A percentile compares a stretch with the other conserved stretches of the same genome.
phyloP scores from a whole-genome alignment of 306 rosid genomes.

The Sesbania bispinosa region DNA sequence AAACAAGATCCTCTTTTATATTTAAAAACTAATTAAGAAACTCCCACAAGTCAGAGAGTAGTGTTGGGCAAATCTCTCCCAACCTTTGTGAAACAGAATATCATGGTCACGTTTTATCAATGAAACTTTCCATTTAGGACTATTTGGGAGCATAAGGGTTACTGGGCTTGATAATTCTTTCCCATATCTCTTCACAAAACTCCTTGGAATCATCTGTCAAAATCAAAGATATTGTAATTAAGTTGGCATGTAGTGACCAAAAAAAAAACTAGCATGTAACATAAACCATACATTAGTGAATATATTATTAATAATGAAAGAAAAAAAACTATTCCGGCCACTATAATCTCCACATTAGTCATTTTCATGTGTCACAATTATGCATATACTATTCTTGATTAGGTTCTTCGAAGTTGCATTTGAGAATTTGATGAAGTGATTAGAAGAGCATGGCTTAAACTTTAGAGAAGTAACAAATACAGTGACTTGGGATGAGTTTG shows the following conservation, averaged over 20 bases:
- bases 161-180: neutral
- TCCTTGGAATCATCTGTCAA: conserved; percentile 20
- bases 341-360: too few species aligned
- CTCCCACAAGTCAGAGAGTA: neutral
- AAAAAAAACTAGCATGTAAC: neutral
- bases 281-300: too few species aligned
- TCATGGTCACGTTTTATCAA: neutral
- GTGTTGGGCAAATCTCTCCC: conserved; percentile 15
- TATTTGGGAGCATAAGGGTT: conserved; percentile 26
- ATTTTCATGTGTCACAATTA: too few species aligned
- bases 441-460: too few species aligned
- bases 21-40: conserved; percentile 11
- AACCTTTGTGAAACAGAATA: conserved; percentile 18
- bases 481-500: too few species aligned
- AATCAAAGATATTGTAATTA: neutral
- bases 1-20: neutral
- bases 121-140: conserved; percentile 16
- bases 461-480: too few species aligned
- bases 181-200: conserved; percentile 18
- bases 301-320: too few species aligned
- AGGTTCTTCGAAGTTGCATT: too few species aligned
- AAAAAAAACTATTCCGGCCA: too few species aligned
- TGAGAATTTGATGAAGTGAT: too few species aligned
- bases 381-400: too few species aligned
- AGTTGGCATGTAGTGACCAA: too few species aligned